Evolutionary conservation across 1,284 basidiomycete species (phyloP), one percentile per base, ranked within the genome.

Genomic region (Naganishia sp.): DNA sequence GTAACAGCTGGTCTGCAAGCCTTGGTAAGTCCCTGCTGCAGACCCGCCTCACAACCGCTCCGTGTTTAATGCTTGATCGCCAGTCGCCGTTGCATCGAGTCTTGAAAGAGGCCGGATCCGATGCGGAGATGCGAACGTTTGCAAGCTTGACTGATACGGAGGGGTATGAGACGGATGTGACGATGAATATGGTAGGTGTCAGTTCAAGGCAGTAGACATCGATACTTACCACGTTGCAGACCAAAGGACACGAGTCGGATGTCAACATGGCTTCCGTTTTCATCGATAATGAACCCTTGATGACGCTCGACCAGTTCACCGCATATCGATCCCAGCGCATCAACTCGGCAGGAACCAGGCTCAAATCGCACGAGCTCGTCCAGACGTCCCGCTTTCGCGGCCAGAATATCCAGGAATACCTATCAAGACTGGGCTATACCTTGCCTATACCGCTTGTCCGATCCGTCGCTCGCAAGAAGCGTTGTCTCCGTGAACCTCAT

Each of bases 1-100:
- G 59, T 61, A 2, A 61, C 59, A 61, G 59, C 59, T 39, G 59
- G 59, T 50, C 23, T 61, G 48, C 59, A 52, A 25, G 59, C 59
- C 21, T 44, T 61, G 31, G 59, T 61, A 6, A 52, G 59, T 43
- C 13, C 13, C 48, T 18, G 18, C 25, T 18, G 13, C 28, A 13
- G 5, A 3, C 15, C 23, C 50, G 4, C 6, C 15, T 6, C 21
- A 6, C 36, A 7, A 60, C 31, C 42, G n/a, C 7, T 21, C 25
- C 31, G 16, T 15, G 18, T 23, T 16, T 18, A 2, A 31, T 15
- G 21, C 18, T 46, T 5, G 18, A 21, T 2, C 10, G 25, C 21
- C 15, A 61, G 59, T 13, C 59, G 11, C 59, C 59, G n/a, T 42
- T 61, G 59, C 33, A 59, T 46, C 39, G 56, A 36, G 46, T 46